A percentile compares a stretch with the other conserved stretches of the same genome.
These are phyloP conservation scores for Colletotrichum graminicola DNA, from an alignment of 2,329 filamentous ascomycete genomes.

Conservation along the genomic window DNA sequence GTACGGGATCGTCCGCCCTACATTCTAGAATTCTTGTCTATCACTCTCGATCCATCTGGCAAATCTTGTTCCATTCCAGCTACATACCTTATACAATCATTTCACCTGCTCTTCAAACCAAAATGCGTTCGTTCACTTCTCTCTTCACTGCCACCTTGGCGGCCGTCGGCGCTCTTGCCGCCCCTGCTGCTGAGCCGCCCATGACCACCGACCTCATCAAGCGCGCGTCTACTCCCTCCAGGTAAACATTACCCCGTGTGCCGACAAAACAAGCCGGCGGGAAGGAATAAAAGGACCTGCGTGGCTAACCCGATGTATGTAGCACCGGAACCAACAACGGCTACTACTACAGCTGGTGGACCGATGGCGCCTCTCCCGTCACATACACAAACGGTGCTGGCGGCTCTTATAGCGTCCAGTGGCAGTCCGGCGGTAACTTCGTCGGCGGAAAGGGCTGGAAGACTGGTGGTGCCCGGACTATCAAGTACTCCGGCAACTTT, in stretches of 20 bases:
- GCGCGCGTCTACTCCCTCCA: conserved; percentile 47
- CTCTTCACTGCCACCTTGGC: conserved; percentile 38
- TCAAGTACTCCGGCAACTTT: conserved; percentile 49
- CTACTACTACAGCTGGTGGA: conserved; percentile 61
- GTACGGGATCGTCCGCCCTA: background rate
- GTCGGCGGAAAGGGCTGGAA: conserved; percentile 71
- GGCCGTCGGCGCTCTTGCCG: conserved; percentile 34
- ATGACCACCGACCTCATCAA: conserved; percentile 30
- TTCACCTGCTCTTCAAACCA: conserved; percentile 3
- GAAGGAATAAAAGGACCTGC: accelerated
- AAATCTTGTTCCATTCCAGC: conserved; percentile 1
- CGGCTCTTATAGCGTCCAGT: conserved; percentile 59
- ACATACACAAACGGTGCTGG: conserved; percentile 58
- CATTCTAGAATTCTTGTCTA: background rate
- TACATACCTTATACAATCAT: background rate
- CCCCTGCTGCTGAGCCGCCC: conserved; percentile 24
- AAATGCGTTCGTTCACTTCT: conserved; percentile 37
- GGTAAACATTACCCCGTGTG: background rate
- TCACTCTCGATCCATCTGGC: background rate
- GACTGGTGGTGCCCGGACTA: conserved; percentile 57
- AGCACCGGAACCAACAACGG: conserved; percentile 50
- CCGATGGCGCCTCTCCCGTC: conserved; percentile 54
- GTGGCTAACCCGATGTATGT: background rate
- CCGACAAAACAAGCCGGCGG: accelerated
- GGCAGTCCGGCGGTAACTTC: conserved; percentile 63